Percentiles rank a stretch among this genome's conserved stretches.
These are phyloP conservation scores for Polyporus tsugae DNA, from an alignment of 1,284 basidiomycete species.

Conservation along the genomic window DNA sequence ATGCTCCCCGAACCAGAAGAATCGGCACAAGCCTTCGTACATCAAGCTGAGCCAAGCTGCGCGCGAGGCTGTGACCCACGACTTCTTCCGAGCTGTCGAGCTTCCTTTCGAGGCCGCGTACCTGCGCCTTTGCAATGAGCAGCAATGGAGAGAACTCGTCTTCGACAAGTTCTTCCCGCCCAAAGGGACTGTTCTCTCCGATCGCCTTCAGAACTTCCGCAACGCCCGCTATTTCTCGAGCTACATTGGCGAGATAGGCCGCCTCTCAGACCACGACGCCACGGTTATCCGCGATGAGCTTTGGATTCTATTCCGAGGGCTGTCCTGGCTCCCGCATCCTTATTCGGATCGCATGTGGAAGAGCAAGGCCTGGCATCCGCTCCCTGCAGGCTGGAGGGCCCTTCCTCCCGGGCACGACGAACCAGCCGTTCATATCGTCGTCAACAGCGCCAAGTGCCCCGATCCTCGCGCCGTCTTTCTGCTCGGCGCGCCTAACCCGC, in stretches of 20 bases:
- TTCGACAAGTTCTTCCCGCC: slow-evolving; percentile 3
- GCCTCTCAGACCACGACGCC: background rate
- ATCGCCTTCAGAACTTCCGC: background rate
- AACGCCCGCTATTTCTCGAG: background rate
- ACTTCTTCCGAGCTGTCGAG: background rate
- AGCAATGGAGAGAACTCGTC: background rate
- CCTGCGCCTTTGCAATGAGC: background rate
- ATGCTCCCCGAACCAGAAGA: background rate
- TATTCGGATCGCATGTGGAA: background rate
- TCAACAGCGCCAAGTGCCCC: background rate
- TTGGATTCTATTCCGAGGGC: background rate
- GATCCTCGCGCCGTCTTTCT: background rate
- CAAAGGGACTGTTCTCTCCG: background rate
- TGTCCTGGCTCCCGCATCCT: background rate
- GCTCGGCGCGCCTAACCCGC: background rate
- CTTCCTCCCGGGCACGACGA: background rate
- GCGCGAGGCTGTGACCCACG: background rate
- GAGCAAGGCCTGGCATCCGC: background rate
- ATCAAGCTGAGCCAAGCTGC: background rate
- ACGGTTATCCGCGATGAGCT: background rate
- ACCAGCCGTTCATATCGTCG: background rate
- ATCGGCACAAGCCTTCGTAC: background rate
- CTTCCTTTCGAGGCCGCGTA: background rate
- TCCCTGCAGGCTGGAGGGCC: background rate
- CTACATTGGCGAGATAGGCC: background rate